Evolutionary conservation across 1,284 basidiomycete species (phyloP).

Genomic region (Mrakiaceae sp.): DNA sequence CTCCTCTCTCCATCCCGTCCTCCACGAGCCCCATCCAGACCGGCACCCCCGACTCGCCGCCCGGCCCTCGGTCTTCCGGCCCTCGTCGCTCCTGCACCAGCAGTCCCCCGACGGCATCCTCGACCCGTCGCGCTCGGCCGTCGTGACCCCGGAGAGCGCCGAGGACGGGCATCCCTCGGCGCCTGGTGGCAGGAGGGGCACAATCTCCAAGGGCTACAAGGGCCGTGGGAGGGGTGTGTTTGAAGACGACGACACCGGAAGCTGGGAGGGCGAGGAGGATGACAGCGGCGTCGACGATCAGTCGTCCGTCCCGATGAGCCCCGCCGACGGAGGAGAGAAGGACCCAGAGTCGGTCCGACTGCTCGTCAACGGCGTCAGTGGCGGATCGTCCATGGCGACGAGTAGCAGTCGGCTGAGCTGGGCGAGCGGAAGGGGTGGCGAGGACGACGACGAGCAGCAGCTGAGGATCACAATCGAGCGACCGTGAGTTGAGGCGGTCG

Average conservation of each 20-base stretch:
- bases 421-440: not conserved
- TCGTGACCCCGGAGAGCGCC: not conserved
- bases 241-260: not conserved
- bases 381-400: not conserved
- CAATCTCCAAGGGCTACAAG: not conserved
- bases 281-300: not conserved
- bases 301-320: not conserved
- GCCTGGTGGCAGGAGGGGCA: conserved; percentile 2
- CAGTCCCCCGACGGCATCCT: not conserved
- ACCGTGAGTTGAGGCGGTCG: conserved; percentile 4
- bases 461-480: conserved; percentile 13
- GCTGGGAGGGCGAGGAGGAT: not conserved
- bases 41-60: not conserved
- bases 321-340: not conserved
- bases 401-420: not conserved
- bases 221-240: not conserved
- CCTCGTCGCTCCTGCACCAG: conserved; percentile 2
- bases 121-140: not conserved
- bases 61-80: not conserved
- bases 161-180: not conserved
- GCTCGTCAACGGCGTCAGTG: not conserved
- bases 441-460: not conserved
- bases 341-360: not conserved
- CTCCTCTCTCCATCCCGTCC: too few relatives aligned
- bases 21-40: too few relatives aligned